Conservation (phyloP, 1,284 basidiomycete species). For the Boletus mariae region DNA sequence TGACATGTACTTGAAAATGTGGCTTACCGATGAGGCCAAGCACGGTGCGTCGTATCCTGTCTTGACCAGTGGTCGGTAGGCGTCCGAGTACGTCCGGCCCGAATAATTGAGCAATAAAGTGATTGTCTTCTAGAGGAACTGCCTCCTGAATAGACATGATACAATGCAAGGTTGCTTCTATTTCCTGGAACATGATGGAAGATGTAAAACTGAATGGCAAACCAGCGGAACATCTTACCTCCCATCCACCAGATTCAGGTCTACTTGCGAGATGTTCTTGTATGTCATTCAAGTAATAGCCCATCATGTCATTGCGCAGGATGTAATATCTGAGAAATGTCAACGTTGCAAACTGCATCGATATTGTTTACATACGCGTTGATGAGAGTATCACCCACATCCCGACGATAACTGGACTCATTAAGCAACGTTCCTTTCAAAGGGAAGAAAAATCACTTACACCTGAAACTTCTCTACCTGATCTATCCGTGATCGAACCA, state of each 20-base stretch:
- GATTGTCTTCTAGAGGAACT: slow-evolving; percentile 69
- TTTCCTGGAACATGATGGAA: slow-evolving; percentile 48
- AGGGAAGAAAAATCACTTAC: slow-evolving; percentile 39
- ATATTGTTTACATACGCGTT: slow-evolving; percentile 63
- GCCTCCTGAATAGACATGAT: slow-evolving; percentile 85
- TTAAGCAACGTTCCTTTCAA: slow-evolving; percentile 11
- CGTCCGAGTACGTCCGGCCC: slow-evolving; percentile 63
- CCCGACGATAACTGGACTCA: slow-evolving; percentile 69
- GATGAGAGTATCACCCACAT: slow-evolving; percentile 87
- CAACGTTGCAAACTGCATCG: slow-evolving; percentile 1
- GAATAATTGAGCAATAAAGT: slow-evolving; percentile 65
- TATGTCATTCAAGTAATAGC: slow-evolving; percentile 62
- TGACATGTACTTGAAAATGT: neutral
- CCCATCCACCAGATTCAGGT: slow-evolving; percentile 52
- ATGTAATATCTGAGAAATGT: slow-evolving; percentile 71
- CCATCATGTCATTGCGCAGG: slow-evolving; percentile 77
- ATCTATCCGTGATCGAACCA: slow-evolving; percentile 40
- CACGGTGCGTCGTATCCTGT: slow-evolving; percentile 68
- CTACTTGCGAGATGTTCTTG: slow-evolving; percentile 46
- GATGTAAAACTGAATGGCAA: neutral
- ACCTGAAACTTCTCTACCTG: slow-evolving; percentile 73
- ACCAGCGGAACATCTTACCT: slow-evolving; percentile 46
- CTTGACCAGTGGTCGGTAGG: slow-evolving; percentile 60
- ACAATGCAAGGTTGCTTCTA: slow-evolving; percentile 83
- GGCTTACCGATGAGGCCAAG: slow-evolving; percentile 66